Evolutionary conservation across 768 basidiomycete genomes (phyloP), one percentile per base, ranked within the genome.

Genomic region (Termitomyces heimii): DNA sequence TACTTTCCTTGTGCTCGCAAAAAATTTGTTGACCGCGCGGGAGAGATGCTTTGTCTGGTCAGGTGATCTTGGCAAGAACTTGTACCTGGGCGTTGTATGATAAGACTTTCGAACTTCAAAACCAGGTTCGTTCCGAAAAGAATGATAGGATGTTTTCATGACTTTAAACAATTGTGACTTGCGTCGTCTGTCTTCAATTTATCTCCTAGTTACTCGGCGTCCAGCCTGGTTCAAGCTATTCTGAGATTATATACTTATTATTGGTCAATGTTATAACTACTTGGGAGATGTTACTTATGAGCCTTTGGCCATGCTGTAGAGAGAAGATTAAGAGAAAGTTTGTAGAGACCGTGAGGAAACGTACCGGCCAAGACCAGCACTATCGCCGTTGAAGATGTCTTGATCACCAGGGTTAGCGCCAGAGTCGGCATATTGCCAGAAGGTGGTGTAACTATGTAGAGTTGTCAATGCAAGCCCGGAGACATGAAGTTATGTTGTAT

Each of bases 371-470:
- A 83, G 65, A 9, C 76, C 75, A 52, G 75, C 68, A 43, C 69
- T 56, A 58, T 79, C 76, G 18, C 83, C 84, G 40, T 83, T 82
- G 72, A 82, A 85, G 54, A 70, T 59, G 60, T 85, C 77, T 51
- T 79, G 77, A 58, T 86, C 83, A 39, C 83, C 83, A 44, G 82
- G 82, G 63, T 80, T 81, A 22, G 78, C 40, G 5, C 83, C 80
- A 31, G 77, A 77, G 57, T 82, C 74, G 4, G 78, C 79, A 52
- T 82, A 83, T 64, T 85, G 82, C 83, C 83, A 85, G 68, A 85
- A 84, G 0, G 84, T 81, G 9, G 72, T 63, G 62, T 70, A 78
- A 7, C 80, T 80, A 34, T 16, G 3, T n/a, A 20, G 0, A 26
- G 14, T 13, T 18, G 9, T 43, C 10, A 43, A 18, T 14, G 32